Conservation (phyloP, 257 asterid genomes). For the Linaria vulgaris region DNA sequence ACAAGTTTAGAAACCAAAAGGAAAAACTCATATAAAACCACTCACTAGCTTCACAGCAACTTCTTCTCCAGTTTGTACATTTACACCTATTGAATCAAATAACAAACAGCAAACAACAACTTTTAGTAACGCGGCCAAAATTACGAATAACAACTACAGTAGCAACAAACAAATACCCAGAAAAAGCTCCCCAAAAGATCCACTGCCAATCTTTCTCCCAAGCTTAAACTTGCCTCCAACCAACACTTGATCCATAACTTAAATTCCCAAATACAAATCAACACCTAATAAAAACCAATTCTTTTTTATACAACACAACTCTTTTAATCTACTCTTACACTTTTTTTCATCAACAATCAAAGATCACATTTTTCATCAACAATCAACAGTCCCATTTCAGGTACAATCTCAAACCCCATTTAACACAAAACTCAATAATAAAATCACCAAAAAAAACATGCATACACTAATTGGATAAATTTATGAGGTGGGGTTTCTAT, state of each 20-base stretch:
- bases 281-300: slow-evolving; percentile 12
- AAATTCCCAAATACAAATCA: slow-evolving; percentile 23
- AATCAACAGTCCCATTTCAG: no score
- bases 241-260: slow-evolving; percentile 72
- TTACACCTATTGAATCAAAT: slow-evolving; percentile 48
- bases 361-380: neutral
- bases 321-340: neutral
- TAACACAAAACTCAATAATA: no score
- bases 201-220: slow-evolving; percentile 90
- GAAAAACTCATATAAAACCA: slow-evolving; percentile 18
- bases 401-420: no score
- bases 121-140: neutral
- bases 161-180: slow-evolving; percentile 47
- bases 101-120: slow-evolving; percentile 3
- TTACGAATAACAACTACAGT: neutral
- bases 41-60: slow-evolving; percentile 92
- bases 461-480: neutral
- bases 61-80: slow-evolving; percentile 81
- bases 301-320: neutral
- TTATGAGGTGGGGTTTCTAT: neutral
- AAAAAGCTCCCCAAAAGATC: slow-evolving; percentile 95
- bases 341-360: neutral
- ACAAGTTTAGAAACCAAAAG: no score
- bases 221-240: slow-evolving; percentile 82
- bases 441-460: neutral